These are phyloP conservation scores for Telfairia occidentalis DNA, from an alignment of 331 rosid genomes.

Conservation along the genomic window DNA sequence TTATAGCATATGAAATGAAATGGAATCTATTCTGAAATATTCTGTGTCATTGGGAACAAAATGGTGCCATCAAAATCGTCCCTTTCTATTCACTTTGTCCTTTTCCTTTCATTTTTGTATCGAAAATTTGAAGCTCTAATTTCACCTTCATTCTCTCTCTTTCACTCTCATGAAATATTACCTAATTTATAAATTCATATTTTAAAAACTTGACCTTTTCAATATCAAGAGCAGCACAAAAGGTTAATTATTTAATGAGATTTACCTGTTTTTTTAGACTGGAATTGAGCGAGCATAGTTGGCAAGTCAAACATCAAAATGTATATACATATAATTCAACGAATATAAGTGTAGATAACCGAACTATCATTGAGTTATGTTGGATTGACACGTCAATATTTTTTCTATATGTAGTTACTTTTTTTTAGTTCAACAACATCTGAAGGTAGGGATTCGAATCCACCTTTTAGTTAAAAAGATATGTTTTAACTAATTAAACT, in stretches of 20 bases:
- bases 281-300: too few species aligned
- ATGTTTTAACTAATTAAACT: too few species aligned
- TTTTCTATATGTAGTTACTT: too few species aligned
- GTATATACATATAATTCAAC: too few species aligned
- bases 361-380: too few species aligned
- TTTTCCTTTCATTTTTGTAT: background rate
- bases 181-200: background rate
- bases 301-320: too few species aligned
- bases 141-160: background rate
- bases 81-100: background rate
- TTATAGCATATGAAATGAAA: background rate
- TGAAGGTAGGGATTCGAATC: too few species aligned
- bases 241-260: background rate
- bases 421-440: too few species aligned
- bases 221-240: background rate
- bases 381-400: too few species aligned
- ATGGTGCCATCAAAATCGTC: background rate
- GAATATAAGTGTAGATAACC: too few species aligned
- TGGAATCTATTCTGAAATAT: background rate
- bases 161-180: background rate
- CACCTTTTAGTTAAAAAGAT: too few species aligned
- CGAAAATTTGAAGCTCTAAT: background rate
- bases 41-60: background rate
- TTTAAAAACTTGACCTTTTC: background rate
- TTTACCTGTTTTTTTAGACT: too few species aligned